Evolutionary conservation across 805 yeast species (phyloP), one percentile per base, ranked within the genome.

Genomic region (Candida insectalens): DNA sequence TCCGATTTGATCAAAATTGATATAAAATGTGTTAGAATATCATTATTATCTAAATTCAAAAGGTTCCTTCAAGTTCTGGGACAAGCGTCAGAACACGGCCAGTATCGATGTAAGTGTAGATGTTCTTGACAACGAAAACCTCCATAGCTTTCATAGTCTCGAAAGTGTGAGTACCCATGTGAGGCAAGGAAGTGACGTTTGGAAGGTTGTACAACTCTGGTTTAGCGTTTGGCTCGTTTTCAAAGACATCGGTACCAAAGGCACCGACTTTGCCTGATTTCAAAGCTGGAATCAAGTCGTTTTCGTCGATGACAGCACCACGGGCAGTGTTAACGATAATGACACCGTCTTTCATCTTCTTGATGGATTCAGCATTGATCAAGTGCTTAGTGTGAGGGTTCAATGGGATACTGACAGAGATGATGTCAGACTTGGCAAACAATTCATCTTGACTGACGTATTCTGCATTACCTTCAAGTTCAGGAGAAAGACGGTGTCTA

Each of bases 261-360:
- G 79, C 59, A 29, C 75, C 72, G 18, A 82, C 65, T 45, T 78
- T 75, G n/a, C 88, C 88, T 4, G 61, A 51, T 46, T 74, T 69
- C 44, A 82, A 59, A 5, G 71, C 71, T 15, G 63, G 61, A 7
- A 71, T 64, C 37, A 82, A 53, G 4, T 78, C 77, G 3, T 49
- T 36, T 55, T 82, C 88, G 50, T 82, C 81, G 43, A 80, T 71
- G 30, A 87, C 74, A 3, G 92, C 81, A 15, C 96, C 96, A 49
- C 96, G 71, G 8, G 95, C 92, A n/a, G 94, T 84, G 60, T 87
- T 87, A 29, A 83, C 77, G 19, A 78, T 60, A 6, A 82, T 74
- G 20, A 78, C 88, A 29, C 84, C 89, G 35, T 74, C 73, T 55
- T 87, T 87, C 83, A 82, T 76, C 57, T 80, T 73, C 17, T 57